Evolutionary conservation across 352 stramenopile genomes (phyloP), one percentile per base, ranked within the genome.

Genomic region (Globisporangium acanthophoron): DNA sequence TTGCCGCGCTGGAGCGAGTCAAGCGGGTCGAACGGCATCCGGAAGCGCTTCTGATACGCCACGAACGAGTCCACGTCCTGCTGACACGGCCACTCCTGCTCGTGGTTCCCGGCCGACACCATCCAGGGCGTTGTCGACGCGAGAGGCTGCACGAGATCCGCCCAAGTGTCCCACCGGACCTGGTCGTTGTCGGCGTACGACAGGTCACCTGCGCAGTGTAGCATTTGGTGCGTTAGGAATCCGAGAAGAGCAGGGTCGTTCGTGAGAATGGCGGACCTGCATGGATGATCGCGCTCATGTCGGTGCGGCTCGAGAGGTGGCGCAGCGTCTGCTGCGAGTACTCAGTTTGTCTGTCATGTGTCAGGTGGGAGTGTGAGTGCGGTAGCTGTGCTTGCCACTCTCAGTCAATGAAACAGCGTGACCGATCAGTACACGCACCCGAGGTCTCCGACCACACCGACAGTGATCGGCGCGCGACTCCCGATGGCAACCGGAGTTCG

Each of bases 371-470:
- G 18, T 8, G 24, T 7, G 12, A 52, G 33, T 20, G 6, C 8
- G n/a, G 16, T 40, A n/a, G 5, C 7, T 45, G 13, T 2, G 15
- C 40, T 20, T 45, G 13, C 6, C 15, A 45, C 15, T 20, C 5
- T 7, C 40, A 20, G 18, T 20, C 15, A 45, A 20, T 12, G 40
- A 8, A 12, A 1, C 13, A 20, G 18, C 4, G 40, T 0, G 15
- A 12, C 37, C 37, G 37, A 41, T 9, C 37, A 41, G 37, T 6
- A 15, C 13, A 45, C 70, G 39, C 65, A 90, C 80, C 88, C 90
- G 13, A 98, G 74, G 63, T 98, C 90, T 54, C 90, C 92, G 59
- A 97, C 78, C 13, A 97, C 65, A 35, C 76, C 89, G 60, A 97
- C 93, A 13, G 68, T 84, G 33, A 86, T 65, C n/a, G 83, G 81